Evolutionary conservation across 129 eudicot genomes (phyloP).

Genomic region (Scalesia atractyloides): DNA sequence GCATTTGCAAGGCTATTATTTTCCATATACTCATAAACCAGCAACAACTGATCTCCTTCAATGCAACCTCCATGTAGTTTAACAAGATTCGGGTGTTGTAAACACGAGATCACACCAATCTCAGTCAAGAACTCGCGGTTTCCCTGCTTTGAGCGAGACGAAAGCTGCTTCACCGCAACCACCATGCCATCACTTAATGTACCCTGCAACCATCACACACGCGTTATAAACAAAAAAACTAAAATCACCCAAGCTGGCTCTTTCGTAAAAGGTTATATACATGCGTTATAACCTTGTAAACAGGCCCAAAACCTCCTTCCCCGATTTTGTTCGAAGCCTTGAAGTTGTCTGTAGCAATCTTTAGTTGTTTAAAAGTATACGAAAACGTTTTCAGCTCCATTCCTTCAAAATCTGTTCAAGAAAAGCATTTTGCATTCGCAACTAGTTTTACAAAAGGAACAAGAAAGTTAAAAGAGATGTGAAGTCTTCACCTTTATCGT

Average conservation of each 20-base stretch:
- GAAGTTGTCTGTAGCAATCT: constrained; percentile 76
- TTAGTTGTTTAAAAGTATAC: constrained; percentile 64
- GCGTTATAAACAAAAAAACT: constrained; percentile 11
- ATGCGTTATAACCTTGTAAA: constrained; percentile 54
- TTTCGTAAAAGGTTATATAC: background rate
- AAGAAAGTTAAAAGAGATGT: constrained; percentile 15
- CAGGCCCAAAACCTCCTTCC: constrained; percentile 94
- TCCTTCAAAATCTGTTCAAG: constrained; percentile 64
- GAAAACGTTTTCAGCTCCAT: constrained; percentile 65
- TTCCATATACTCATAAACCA: constrained; percentile 75
- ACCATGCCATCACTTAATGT: constrained; percentile 60
- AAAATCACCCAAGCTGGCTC: background rate
- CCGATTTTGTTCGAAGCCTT: constrained; percentile 61
- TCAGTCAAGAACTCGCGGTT: constrained; percentile 84
- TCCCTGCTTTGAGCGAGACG: constrained; percentile 79
- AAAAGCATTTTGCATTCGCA: background rate
- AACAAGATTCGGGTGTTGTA: constrained; percentile 89
- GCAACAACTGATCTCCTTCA: constrained; percentile 74
- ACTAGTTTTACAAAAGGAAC: constrained; percentile 19
- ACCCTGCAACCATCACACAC: constrained; percentile 56
- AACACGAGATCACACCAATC: constrained; percentile 80
- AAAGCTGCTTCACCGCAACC: constrained; percentile 84
- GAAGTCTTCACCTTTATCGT: constrained; percentile 40
- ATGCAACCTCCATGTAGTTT: constrained; percentile 87
- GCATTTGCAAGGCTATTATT: constrained; percentile 81